These are phyloP conservation scores for Pseudocercospora pini-densiflorae DNA, from an alignment of 2,329 filamentous ascomycete species.

Conservation along the genomic window DNA sequence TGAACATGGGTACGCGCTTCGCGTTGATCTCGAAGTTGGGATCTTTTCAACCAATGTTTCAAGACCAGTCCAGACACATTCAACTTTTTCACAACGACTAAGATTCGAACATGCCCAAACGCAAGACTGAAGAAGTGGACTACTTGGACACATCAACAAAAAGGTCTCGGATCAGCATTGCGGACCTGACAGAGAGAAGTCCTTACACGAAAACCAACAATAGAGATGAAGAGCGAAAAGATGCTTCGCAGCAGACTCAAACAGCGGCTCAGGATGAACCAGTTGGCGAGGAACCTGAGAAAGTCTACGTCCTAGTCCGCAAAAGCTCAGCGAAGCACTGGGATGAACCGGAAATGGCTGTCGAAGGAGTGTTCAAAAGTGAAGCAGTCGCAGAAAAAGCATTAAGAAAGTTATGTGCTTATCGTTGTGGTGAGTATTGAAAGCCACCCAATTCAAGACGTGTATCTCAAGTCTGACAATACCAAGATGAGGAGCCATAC, in stretches of 20 bases:
- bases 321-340: background rate
- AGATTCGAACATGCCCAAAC: background rate
- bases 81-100: background rate
- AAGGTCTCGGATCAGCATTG: background rate
- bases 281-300: background rate
- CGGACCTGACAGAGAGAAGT: background rate
- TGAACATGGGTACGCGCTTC: background rate
- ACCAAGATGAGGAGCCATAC: background rate
- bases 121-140: background rate
- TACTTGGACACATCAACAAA: background rate
- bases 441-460: background rate
- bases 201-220: background rate
- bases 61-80: background rate
- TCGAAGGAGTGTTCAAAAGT: background rate
- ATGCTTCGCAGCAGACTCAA: background rate
- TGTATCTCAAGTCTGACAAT: background rate
- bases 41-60: background rate
- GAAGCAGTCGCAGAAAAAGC: background rate
- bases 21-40: background rate
- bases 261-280: background rate
- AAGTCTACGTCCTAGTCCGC: background rate
- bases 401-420: background rate
- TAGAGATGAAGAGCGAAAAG: background rate
- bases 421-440: background rate
- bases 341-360: background rate